Base-by-base conservation (phyloP, 768 basidiomycete genomes). In the Gloeophyllum trabeum region DNA sequence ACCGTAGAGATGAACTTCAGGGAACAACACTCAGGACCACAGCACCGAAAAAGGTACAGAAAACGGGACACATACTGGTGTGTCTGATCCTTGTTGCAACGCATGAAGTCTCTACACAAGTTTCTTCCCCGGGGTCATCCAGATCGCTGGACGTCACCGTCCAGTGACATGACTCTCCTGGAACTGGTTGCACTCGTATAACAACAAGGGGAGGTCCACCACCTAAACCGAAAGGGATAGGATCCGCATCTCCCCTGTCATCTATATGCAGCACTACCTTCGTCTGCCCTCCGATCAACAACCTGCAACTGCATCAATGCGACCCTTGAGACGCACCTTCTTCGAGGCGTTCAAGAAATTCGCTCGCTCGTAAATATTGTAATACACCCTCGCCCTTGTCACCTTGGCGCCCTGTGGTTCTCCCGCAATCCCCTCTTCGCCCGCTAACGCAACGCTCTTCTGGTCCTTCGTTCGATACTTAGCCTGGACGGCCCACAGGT, bases 261-360 rank as follows among this genome's bases (percentile, higher is more conserved):
- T 94, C 90, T 42, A 97, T 76, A 49, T 92, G 89, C 30, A 94
- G 70, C 6, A 90, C 81, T 19, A 91, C 75, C 64, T 92, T 93
- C 22, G 81, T 83, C 91, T 94, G 50, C 5, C 43, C 30, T 39
- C 18, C 24, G 25, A 39, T 40, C 6, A 44, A 44, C 21, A 25
- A 35, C 39, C n/a, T 37, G 41, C 36, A 35, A 38, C 41, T 36
- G 19, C 48, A 16, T 21, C 22, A 24, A 26, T 39, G 10, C 18
- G 30, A 35, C 12, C 4, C 18, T 25, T 13, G 28, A 43, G 45
- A 44, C 14, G 39, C 39, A 89, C 91, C 75, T 93, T 93, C 61
- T 77, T 83, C 3, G 63, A 62, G 53, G 90, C 84, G 51, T 78
- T 75, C 6, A 91, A 61, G 55, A 86, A 91, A 3, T 80, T 79